Base-by-base conservation (phyloP, 495 filamentous ascomycete genomes). In the Hypoxylon intermedium region DNA sequence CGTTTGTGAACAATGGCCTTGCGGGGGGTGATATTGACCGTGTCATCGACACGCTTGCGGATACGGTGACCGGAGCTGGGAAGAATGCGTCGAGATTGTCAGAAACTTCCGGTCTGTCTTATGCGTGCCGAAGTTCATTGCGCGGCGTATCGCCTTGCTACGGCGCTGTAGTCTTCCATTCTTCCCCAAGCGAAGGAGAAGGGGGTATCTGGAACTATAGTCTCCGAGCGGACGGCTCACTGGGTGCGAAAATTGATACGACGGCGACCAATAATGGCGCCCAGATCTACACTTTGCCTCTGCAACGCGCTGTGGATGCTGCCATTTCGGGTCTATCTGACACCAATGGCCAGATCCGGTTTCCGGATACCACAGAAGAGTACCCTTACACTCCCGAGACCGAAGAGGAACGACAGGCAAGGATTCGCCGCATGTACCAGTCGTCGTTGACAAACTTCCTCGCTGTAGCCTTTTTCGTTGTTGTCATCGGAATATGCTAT, bases 171-270 rank as follows among this genome's bases (percentile, higher is more conserved):
- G 82, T 88, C 18, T 95, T 96, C 69, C 72, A 83, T 47, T 86
- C 83, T 5, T 91, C 88, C 7, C 90, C 89, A 2, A 77, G 63
- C 2, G 88, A 92, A 74, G 89, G 89, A 6, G 61, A 69, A 0
- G 81, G 78, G 23, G 82, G 80, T 0, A 59, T 79, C n/a, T 95
- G 92, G 92, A 93, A 93, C 70, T 96, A 95, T 61, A 92, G 88
- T 1, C 76, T 96, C 13, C 78, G 90, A 51, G 83, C 84, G 2
- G 92, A 96, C 68, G 83, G 84, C 2, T 75, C 81, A 0, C 73
- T 93, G 49, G 72, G 73, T 12, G 36, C 53, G 16, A 82, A 79
- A 45, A 83, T 95, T 53, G 79, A 86, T 64, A 80, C 84, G 30
- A 74, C 82, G 6, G 71, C 72, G 9, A 69, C 79, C 34, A 75